Evolutionary conservation across 371 early-diverging fungal genomes (phyloP).

Genomic region (Mortierella sp.): DNA sequence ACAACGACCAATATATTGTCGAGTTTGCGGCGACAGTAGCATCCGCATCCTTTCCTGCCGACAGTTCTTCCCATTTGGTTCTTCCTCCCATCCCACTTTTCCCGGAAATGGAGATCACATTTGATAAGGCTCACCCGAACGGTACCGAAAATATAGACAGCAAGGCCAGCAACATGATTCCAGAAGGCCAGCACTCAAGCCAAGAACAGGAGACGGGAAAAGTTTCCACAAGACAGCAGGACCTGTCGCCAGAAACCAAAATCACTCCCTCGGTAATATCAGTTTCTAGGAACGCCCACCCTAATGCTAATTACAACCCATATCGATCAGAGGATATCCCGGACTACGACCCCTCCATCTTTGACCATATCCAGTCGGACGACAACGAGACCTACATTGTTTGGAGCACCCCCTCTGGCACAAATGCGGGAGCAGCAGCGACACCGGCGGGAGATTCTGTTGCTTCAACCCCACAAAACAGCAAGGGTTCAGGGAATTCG

Average conservation of each 20-base stretch:
- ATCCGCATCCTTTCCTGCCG: conserved; percentile 21
- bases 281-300: not conserved
- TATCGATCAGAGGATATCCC: conserved; percentile 8
- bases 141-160: conserved; percentile 4
- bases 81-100: conserved; percentile 49
- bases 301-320: not conserved
- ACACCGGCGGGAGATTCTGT: conserved; percentile 5
- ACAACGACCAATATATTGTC: not conserved
- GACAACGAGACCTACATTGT: conserved; percentile 63
- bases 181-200: not conserved
- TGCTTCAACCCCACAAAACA: conserved; percentile 28
- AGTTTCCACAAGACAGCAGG: not conserved
- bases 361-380: conserved; percentile 64
- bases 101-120: conserved; percentile 33
- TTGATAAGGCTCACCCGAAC: conserved; percentile 27
- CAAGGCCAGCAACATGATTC: not conserved
- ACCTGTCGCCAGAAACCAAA: not conserved
- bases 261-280: too few relatives aligned
- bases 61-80: conserved; percentile 21
- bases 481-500: conserved; percentile 14
- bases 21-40: conserved; percentile 4
- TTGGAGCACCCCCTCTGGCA: conserved; percentile 60
- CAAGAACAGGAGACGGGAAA: not conserved
- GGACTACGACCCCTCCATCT: conserved; percentile 60
- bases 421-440: conserved; percentile 15